These are phyloP conservation scores for Podosphaera xanthii DNA, from an alignment of 2,329 filamentous ascomycete genomes.

Conservation along the genomic window DNA sequence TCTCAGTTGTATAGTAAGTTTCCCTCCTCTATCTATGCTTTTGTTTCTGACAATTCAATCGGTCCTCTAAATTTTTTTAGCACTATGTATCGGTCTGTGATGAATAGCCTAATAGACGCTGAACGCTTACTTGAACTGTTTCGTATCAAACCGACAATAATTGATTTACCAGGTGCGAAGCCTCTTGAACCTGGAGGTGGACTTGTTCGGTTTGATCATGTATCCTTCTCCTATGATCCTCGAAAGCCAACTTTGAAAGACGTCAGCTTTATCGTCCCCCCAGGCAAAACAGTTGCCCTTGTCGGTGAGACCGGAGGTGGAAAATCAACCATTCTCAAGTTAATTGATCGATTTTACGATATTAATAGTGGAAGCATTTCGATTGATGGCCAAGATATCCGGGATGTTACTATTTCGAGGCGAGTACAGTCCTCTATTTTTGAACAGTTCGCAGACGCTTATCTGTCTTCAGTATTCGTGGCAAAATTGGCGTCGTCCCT, in stretches of 20 bases:
- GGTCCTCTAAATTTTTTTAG: conserved; percentile 18
- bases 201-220: conserved; percentile 15
- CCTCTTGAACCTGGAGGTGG: conserved; percentile 22
- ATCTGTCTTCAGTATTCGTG: conserved; percentile 15
- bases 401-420: conserved; percentile 23
- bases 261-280: conserved; percentile 16
- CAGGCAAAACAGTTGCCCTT: conserved; percentile 22
- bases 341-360: conserved; percentile 25
- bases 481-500: conserved; percentile 30
- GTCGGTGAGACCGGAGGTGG: conserved; percentile 24
- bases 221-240: conserved; percentile 19
- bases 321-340: conserved; percentile 21
- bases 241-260: conserved; percentile 16
- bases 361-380: conserved; percentile 18
- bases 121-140: conserved; percentile 36
- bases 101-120: conserved; percentile 36
- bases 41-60: conserved; percentile 10
- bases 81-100: conserved; percentile 24
- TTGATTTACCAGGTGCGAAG: conserved; percentile 23
- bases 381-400: conserved; percentile 18
- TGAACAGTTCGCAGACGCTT: conserved; percentile 18
- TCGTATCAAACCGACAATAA: conserved; percentile 31
- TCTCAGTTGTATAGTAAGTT: conserved; percentile 21
- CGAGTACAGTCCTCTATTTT: conserved; percentile 18
- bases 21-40: conserved; percentile 2